phyloP scores from a whole-genome alignment of 2,329 filamentous ascomycete genomes.

The Stagonosporopsis tanaceti region DNA sequence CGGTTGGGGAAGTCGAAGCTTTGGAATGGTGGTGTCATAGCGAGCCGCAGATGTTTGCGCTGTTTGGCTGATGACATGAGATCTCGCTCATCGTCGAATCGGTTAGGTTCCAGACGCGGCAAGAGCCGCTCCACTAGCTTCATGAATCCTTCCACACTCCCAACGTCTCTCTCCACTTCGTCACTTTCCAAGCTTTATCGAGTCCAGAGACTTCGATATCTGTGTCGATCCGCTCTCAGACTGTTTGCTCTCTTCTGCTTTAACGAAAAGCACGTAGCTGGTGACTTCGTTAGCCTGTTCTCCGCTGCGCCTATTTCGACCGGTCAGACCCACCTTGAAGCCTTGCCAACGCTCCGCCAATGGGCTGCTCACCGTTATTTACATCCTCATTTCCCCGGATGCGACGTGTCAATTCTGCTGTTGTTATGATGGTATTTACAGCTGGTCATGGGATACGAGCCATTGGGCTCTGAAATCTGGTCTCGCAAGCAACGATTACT shows the following conservation, averaged over 20 bases:
- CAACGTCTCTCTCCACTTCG: background rate
- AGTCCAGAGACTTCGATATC: background rate
- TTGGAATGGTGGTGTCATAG: slow-evolving; percentile 38
- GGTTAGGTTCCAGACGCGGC: slow-evolving; percentile 11
- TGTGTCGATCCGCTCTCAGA: background rate
- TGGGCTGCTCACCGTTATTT: slow-evolving; percentile 5
- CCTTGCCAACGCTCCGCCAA: slow-evolving; percentile 8
- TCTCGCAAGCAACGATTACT: slow-evolving; percentile 2
- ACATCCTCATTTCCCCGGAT: slow-evolving; percentile 6
- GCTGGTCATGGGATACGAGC: background rate
- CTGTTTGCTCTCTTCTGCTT: background rate
- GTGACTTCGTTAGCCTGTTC: background rate
- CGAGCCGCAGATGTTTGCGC: slow-evolving; percentile 26
- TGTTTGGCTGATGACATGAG: slow-evolving; percentile 32
- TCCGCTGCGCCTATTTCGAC: slow-evolving; percentile 9
- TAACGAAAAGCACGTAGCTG: background rate
- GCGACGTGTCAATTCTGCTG: slow-evolving; percentile 5
- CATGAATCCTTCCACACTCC: slow-evolving; percentile 9
- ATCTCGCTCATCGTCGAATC: slow-evolving; percentile 10
- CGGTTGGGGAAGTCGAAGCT: slow-evolving; percentile 18
- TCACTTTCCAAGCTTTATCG: background rate
- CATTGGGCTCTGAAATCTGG: background rate
- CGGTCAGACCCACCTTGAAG: slow-evolving; percentile 9
- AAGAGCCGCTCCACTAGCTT: slow-evolving; percentile 11
- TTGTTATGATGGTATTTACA: background rate